Conservation (phyloP, 1,284 basidiomycete species). For the Puccinia triticina region DNA sequence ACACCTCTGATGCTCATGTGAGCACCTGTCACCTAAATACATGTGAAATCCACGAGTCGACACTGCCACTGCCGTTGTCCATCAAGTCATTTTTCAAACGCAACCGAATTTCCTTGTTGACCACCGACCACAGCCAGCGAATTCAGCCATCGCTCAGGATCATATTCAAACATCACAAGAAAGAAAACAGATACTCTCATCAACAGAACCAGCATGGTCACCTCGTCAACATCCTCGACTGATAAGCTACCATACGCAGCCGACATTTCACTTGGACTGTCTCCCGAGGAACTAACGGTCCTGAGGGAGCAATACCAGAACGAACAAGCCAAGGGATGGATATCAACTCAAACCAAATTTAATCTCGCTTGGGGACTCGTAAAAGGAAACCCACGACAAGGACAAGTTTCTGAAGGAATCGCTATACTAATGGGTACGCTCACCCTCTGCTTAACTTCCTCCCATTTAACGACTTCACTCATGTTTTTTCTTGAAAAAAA, state of each 20-base stretch:
- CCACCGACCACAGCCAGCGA: neutral
- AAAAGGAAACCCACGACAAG: conserved; percentile 60
- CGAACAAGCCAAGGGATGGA: conserved; percentile 68
- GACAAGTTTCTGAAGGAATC: conserved; percentile 87
- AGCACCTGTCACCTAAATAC: too few relatives aligned
- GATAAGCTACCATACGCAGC: conserved; percentile 49
- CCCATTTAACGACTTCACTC: conserved; percentile 11
- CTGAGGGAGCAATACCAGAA: conserved; percentile 54
- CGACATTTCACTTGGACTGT: conserved; percentile 1
- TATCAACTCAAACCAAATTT: conserved; percentile 95
- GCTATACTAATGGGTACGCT: conserved; percentile 81
- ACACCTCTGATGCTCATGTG: too few relatives aligned
- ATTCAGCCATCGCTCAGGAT: neutral
- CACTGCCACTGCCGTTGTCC: neutral
- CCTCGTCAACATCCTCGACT: conserved; percentile 11
- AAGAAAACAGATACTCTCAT: neutral
- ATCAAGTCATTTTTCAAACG: neutral
- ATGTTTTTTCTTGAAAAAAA: conserved; percentile 1
- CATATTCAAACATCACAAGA: neutral
- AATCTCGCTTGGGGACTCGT: conserved; percentile 73
- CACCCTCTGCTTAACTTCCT: neutral
- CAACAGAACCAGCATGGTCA: neutral
- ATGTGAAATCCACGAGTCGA: too few relatives aligned
- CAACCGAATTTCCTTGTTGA: neutral
- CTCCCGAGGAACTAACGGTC: conserved; percentile 55